These are phyloP conservation scores for Serpula lacrymans DNA, from an alignment of 768 basidiomycete species.

Conservation along the genomic window DNA sequence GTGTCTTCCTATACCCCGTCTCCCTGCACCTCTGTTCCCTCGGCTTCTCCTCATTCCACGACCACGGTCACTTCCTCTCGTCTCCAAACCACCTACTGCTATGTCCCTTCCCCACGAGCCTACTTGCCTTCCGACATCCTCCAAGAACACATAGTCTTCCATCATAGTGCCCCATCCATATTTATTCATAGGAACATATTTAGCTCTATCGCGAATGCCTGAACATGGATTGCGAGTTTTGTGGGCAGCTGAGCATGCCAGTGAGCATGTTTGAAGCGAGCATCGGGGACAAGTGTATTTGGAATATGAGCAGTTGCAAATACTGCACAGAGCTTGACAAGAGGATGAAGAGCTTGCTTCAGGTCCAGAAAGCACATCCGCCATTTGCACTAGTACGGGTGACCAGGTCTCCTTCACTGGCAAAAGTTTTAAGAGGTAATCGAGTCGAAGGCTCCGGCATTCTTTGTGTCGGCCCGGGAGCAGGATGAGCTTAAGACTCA, in stretches of 20 bases:
- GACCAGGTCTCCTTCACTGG: no score
- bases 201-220: constrained; percentile 69
- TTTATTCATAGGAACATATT: constrained; percentile 76
- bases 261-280: constrained; percentile 66
- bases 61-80: constrained; percentile 23
- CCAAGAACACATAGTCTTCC: constrained; percentile 85
- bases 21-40: constrained; percentile 27
- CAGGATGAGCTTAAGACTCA: no score
- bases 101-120: constrained; percentile 72
- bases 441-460: no score
- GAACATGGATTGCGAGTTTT: constrained; percentile 60
- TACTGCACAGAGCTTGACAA: no score
- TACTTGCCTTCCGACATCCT: constrained; percentile 77
- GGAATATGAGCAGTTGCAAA: no score
- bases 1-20: constrained; percentile 27
- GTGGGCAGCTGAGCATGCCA: constrained; percentile 65
- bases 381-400: no score
- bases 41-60: constrained; percentile 19
- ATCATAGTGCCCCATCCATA: constrained; percentile 87
- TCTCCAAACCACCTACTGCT: constrained; percentile 53
- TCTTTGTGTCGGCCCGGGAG: no score
- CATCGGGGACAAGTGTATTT: constrained; percentile 88
- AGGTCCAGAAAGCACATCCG: no score
- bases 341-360: no score
- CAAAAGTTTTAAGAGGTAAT: no score